Evolutionary conservation across 257 asterid genomes (phyloP).

Genomic region (Solanum etuberosum): DNA sequence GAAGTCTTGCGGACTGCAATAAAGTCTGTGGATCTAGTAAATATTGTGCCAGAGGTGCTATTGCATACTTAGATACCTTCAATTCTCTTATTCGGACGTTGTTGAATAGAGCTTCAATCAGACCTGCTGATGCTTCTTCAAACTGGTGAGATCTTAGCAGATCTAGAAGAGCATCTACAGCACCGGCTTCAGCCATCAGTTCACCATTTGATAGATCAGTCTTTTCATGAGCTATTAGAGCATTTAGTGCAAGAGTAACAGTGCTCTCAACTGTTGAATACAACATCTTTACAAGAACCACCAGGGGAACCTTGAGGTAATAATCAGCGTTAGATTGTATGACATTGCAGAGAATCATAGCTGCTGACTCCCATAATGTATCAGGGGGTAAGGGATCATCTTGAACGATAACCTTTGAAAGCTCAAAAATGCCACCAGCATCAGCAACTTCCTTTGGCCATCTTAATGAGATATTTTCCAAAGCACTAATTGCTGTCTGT

Average conservation of each 20-base stretch:
- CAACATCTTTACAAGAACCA: slow-evolving; percentile 69
- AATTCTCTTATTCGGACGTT: slow-evolving; percentile 50
- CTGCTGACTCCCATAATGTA: slow-evolving; percentile 70
- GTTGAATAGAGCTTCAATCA: slow-evolving; percentile 64
- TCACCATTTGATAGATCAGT: slow-evolving; percentile 48
- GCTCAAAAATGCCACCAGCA: slow-evolving; percentile 83
- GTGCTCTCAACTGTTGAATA: slow-evolving; percentile 39
- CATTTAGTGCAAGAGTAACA: slow-evolving; percentile 48
- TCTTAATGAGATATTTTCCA: slow-evolving; percentile 59
- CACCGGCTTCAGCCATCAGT: slow-evolving; percentile 78
- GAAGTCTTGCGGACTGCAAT: slow-evolving; percentile 52
- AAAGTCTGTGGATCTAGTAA: slow-evolving; percentile 76
- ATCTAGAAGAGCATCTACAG: slow-evolving; percentile 67
- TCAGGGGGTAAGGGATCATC: slow-evolving; percentile 65
- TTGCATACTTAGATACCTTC: slow-evolving; percentile 69
- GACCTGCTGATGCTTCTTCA: slow-evolving; percentile 63
- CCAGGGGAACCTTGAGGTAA: slow-evolving; percentile 49
- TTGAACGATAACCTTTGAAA: slow-evolving; percentile 66
- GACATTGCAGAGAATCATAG: slow-evolving; percentile 55
- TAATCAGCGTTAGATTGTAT: slow-evolving; percentile 41
- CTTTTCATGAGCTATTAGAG: slow-evolving; percentile 61
- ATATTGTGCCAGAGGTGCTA: slow-evolving; percentile 81
- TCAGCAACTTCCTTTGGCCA: slow-evolving; percentile 84
- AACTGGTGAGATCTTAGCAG: slow-evolving; percentile 72
- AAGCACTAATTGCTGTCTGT: slow-evolving; percentile 65